phyloP scores from a whole-genome alignment of 148 eudicot species.

The Spergularia bocconei region DNA sequence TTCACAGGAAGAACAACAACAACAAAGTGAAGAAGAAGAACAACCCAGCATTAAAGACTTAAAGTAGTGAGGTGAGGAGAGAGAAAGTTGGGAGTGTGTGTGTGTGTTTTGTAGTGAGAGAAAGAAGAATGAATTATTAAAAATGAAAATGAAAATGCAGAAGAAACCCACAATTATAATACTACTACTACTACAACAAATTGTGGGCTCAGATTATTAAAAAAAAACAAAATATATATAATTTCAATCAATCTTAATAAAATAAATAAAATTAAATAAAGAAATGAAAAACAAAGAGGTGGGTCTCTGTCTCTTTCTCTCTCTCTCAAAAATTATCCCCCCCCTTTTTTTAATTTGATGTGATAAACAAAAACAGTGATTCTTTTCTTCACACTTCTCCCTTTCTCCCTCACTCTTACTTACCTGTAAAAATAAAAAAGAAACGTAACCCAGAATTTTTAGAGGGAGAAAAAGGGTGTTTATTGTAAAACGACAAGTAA shows the following conservation, averaged over 20 bases:
- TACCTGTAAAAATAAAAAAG: constrained; percentile 1
- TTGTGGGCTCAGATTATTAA: constrained; percentile 18
- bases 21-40: neutral
- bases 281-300: constrained; percentile 4
- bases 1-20: constrained; percentile 10
- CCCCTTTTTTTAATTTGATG: constrained; percentile 8
- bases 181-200: constrained; percentile 13
- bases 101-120: constrained; percentile 7
- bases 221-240: neutral
- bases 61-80: constrained; percentile 9
- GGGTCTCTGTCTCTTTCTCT: constrained; percentile 10
- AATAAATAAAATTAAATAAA: neutral
- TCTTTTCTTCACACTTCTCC: constrained; percentile 28
- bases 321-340: too few species aligned
- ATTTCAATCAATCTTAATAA: neutral
- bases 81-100: neutral
- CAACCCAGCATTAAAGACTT: constrained; percentile 28
- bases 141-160: constrained; percentile 11
- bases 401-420: too few species aligned
- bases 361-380: constrained; percentile 19
- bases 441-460: too few species aligned
- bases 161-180: constrained; percentile 20
- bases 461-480: neutral
- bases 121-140: neutral
- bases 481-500: neutral